Conservation (phyloP, 179 eudicot species). For the Sideroxylon spinosum region DNA sequence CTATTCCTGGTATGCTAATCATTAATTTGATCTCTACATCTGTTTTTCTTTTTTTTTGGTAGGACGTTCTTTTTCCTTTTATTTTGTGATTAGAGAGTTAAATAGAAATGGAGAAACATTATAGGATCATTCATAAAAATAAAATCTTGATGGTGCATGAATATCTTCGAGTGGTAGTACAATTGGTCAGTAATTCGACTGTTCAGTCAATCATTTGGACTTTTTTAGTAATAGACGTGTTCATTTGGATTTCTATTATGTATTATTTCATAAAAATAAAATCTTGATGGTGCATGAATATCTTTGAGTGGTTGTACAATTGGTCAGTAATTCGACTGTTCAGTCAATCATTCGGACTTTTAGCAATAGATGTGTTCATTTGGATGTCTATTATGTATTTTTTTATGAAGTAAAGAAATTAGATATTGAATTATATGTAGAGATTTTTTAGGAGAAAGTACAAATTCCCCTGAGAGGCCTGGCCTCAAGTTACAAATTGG, state of each 20-base stretch:
- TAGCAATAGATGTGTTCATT: not conserved
- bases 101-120: not conserved
- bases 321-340: not conserved
- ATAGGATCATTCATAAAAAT: not conserved
- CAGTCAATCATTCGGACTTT: not conserved
- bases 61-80: not conserved
- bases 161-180: not conserved
- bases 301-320: not conserved
- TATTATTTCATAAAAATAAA: not conserved
- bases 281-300: not conserved
- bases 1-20: slow-evolving; percentile 72
- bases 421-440: not conserved
- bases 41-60: no score
- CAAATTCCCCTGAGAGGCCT: not conserved
- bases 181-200: not conserved
- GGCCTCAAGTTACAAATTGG: no score
- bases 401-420: not conserved
- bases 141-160: not conserved
- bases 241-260: not conserved
- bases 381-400: not conserved
- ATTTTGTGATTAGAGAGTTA: not conserved
- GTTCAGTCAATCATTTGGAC: not conserved
- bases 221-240: not conserved
- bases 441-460: not conserved
- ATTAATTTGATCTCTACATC: not conserved